A percentile compares a stretch with the other conserved stretches of the same genome.
phyloP scores from a whole-genome alignment of 768 basidiomycete species.

The Naganishia kalamii region DNA sequence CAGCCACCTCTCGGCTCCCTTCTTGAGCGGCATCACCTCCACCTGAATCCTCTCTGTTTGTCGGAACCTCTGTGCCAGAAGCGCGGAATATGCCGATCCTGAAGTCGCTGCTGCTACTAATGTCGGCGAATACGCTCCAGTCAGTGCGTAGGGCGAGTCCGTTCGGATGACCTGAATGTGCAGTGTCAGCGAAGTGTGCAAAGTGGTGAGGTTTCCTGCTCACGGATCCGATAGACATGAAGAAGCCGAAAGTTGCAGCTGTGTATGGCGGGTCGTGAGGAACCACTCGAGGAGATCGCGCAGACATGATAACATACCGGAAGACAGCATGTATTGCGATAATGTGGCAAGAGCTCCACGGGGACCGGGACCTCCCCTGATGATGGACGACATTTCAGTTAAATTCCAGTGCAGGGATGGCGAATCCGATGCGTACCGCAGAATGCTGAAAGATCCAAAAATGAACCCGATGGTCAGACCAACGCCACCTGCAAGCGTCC shows the following conservation, averaged over 20 bases:
- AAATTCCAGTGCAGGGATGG: neutral
- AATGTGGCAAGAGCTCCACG: constrained; percentile 83
- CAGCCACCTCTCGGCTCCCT: constrained; percentile 15
- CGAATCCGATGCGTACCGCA: constrained; percentile 57
- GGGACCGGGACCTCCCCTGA: constrained; percentile 81
- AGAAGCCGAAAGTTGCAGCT: constrained; percentile 94
- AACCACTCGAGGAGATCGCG: neutral
- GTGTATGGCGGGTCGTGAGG: neutral
- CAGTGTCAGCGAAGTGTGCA: neutral
- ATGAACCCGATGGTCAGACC: constrained; percentile 96
- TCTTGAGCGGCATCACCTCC: constrained; percentile 22
- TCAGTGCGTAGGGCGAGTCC: constrained; percentile 50
- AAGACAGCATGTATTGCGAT: constrained; percentile 96
- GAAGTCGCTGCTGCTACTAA: constrained; percentile 21
- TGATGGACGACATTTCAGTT: neutral
- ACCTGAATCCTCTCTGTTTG: constrained; percentile 16
- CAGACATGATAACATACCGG: constrained; percentile 38
- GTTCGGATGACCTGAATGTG: constrained; percentile 74
- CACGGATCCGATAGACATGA: constrained; percentile 90
- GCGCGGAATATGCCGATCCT: constrained; percentile 15
- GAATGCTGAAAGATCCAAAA: constrained; percentile 86
- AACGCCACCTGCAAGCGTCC: constrained; percentile 58
- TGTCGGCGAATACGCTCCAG: constrained; percentile 14
- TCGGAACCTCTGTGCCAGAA: constrained; percentile 18
- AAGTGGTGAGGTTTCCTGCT: constrained; percentile 30